phyloP scores from a whole-genome alignment of 2,329 filamentous ascomycete genomes.

The Ceratocystis variospora region DNA sequence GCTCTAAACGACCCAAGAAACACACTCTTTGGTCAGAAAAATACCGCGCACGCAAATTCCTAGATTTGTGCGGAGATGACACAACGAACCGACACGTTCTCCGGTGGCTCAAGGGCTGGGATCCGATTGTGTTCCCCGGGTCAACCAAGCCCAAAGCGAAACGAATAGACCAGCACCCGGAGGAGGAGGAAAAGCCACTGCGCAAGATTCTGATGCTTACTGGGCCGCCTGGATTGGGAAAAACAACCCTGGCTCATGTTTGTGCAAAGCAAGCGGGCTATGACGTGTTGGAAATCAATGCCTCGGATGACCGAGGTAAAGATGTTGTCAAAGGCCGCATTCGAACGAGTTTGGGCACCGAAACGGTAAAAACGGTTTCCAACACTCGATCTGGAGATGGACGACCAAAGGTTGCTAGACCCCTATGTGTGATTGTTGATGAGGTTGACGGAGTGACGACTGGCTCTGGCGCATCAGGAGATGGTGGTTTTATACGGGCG shows the following conservation, averaged over 20 bases:
- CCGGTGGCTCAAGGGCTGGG: conserved; percentile 90
- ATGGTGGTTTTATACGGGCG: conserved; percentile 91
- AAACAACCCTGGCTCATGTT: conserved; percentile 91
- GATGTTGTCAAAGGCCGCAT: conserved; percentile 87
- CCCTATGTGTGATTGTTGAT: conserved; percentile 87
- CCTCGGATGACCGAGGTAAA: conserved; percentile 82
- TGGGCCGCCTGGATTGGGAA: conserved; percentile 83
- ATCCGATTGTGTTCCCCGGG: conserved; percentile 78
- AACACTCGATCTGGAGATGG: conserved; percentile 27
- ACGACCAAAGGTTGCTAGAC: conserved; percentile 50
- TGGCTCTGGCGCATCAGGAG: conserved; percentile 61
- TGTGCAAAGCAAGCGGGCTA: conserved; percentile 93
- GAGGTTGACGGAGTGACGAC: conserved; percentile 91
- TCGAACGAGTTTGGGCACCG: conserved; percentile 79
- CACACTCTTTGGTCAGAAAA: conserved; percentile 89
- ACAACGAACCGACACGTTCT: conserved; percentile 81
- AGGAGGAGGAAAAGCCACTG: conserved; percentile 53
- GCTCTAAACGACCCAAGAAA: conserved; percentile 31
- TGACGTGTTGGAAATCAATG: conserved; percentile 93
- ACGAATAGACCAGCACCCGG: conserved; percentile 30
- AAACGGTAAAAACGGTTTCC: conserved; percentile 71
- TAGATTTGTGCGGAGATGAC: conserved; percentile 89
- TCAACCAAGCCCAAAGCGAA: conserved; percentile 44
- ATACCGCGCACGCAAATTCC: conserved; percentile 81
- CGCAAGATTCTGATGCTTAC: conserved; percentile 81